Evolutionary conservation across 2,329 filamentous ascomycete genomes (phyloP), one percentile per base, ranked within the genome.

Genomic region (Curvularia sp.): DNA sequence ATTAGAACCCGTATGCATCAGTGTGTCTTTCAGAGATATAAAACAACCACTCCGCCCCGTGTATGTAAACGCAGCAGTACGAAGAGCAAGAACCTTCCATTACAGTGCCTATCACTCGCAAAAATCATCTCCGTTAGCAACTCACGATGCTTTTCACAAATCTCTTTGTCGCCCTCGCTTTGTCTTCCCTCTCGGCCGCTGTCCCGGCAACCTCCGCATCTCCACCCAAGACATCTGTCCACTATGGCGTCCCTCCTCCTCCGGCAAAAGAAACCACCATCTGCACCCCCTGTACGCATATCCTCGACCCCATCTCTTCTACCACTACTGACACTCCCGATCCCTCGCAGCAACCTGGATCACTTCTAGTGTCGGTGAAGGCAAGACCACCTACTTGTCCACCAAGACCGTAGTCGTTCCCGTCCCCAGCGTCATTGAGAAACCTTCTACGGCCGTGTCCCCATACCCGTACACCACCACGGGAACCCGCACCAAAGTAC

Each of bases 401-500:
- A 73, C 70, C 36, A 65, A 66, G 48, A 66, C 64, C 19, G 46
- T 60, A n/a, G 52, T 60, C 39, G 27, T 63, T 21, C 63, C 70
- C 1, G 34, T 63, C 42, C 64, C 67, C n/a, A 62, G 50, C 28
- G 59, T 65, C 23, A 55, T 34, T 10, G 53, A 47, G 32, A 60
- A 54, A 9, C 50, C 38, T 6, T 51, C 43, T 12, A 69, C 66
- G 1, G 53, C 55, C 12, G 53, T 60, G 8, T 52, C 55, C 2
- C 36, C 59, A 5, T 55, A 43, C 46, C 67, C 66, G 12, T 49
- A 52, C 42, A 63, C 47, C 23, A 65, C 56, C 50, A 67, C 58
- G 13, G 55, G 57, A 3, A 43, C 56, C 23, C 47, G 57, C 18
- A 61, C 60, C 15, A 45, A 9, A 6, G 39, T 42, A 42, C 0